Base-by-base conservation (phyloP, 208 protist genomes). In the Trypanosoma melophagium region DNA sequence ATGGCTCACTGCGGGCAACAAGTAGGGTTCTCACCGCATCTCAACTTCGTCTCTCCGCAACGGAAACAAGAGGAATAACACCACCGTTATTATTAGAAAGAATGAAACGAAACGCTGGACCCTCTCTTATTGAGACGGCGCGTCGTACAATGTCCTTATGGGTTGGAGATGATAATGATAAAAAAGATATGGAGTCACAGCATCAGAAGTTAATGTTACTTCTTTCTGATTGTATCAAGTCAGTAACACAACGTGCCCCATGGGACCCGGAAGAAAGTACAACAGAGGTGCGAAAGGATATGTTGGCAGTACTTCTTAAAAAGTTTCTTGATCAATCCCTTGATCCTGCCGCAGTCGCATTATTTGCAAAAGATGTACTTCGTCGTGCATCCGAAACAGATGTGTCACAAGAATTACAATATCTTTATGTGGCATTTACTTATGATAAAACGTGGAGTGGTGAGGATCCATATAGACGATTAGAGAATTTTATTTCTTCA, bases 251-350 rank as follows among this genome's bases (percentile, higher is more conserved):
- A 31, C 41, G 49, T 22, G 45, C 62, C 22, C 62, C 62, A 21
- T 67, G 62, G 62, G 62, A 67, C 25, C 62, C 62, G 12, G 31
- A 14, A 31, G 62, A 67, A 13, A 59, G 47, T 45, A 50, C 25
- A 1, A 56, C 49, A 10, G 38, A 57, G 21, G 45, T 14, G 21
- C 49, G 62, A 21, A 67, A 67, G 38, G 28, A 1, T 10, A 67
- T 67, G 62, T 50, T 67, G 4, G 52, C 31, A 16, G 22, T 67
- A 7, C 14, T 67, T 47, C 14, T 67, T 21, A 54, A 56, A 24
- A 56, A 40, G 35, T 67, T 67, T 59, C 28, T 67, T 35, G 51
- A 67, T 59, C 62, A 59, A 31, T 67, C 62, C 19, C 62, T 51
- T 28, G 52, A 67, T 31, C 62, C 62, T 8, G 51, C 17, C 40